Conservation (phyloP, 164 flowering plant species). For the Santalum album region DNA sequence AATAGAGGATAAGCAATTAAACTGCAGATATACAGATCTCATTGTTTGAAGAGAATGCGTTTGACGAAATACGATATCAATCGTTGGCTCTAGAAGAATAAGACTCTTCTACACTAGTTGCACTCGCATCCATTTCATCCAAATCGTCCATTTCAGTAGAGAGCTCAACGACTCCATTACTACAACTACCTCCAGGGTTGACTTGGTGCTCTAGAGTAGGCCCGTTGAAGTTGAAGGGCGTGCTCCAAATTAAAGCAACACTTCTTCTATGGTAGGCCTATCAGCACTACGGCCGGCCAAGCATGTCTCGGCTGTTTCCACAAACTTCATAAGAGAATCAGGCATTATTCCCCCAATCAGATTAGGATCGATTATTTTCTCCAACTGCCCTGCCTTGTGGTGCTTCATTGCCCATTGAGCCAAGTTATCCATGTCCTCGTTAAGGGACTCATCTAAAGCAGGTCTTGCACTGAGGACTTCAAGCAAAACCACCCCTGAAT, state of each 20-base stretch:
- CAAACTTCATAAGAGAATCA: constrained; percentile 64
- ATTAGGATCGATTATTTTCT: constrained; percentile 49
- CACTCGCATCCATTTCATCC: constrained; percentile 15
- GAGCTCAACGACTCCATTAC: constrained; percentile 45
- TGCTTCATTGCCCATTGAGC: constrained; percentile 85
- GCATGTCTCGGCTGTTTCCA: constrained; percentile 79
- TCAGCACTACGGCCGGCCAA: constrained; percentile 72
- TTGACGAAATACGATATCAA: too few species aligned
- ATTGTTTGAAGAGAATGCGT: too few species aligned
- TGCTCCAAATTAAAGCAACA: constrained; percentile 78
- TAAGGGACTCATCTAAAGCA: constrained; percentile 69
- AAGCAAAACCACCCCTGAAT: constrained; percentile 74
- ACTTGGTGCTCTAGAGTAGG: constrained; percentile 18
- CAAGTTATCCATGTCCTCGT: constrained; percentile 62
- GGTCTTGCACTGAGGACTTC: constrained; percentile 81
- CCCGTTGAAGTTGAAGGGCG: constrained; percentile 70
- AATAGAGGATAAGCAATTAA: too few species aligned
- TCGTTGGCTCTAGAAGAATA: too few species aligned
- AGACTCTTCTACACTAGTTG: constrained; percentile 16
- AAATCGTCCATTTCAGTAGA: constrained; percentile 39
- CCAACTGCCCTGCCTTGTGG: constrained; percentile 62
- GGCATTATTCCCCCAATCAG: constrained; percentile 53
- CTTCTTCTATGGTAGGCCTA: constrained; percentile 80
- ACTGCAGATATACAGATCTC: too few species aligned
- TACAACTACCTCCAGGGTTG: constrained; percentile 63